These are phyloP conservation scores for Erodium maritimum DNA, from an alignment of 345 rosid species.

Conservation along the genomic window DNA sequence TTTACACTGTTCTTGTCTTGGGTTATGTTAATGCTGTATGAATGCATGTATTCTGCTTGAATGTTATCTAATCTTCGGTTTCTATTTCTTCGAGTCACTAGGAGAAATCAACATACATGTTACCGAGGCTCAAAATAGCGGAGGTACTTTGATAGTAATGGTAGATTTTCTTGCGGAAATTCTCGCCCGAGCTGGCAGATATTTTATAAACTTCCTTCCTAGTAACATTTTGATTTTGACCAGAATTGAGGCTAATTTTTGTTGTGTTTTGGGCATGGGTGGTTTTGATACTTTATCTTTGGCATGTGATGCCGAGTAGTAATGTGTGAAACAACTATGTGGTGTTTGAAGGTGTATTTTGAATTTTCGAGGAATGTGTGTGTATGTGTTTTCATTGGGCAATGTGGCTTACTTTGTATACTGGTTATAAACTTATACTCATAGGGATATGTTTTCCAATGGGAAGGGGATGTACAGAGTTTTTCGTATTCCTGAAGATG, in stretches of 20 bases:
- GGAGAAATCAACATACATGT: conserved; percentile 71
- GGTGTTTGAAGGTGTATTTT: too few species aligned
- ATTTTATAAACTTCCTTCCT: neutral
- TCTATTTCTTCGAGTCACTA: conserved; percentile 61
- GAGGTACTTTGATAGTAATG: conserved; percentile 42
- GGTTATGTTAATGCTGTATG: conserved; percentile 6
- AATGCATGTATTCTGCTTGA: conserved; percentile 5
- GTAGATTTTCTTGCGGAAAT: neutral
- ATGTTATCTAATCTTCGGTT: conserved; percentile 21
- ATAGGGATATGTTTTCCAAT: conserved; percentile 95
- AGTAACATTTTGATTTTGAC: neutral
- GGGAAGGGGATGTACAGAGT: conserved; percentile 93
- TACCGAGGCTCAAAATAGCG: conserved; percentile 67
- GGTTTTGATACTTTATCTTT: too few species aligned
- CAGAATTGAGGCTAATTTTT: neutral
- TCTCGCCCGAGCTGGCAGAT: conserved; percentile 5
- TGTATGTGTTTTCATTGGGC: conserved; percentile 1
- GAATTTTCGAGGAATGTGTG: neutral
- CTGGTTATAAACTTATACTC: conserved; percentile 16
- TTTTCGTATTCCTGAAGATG: conserved; percentile 95
- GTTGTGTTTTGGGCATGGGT: neutral
- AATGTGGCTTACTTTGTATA: conserved; percentile 7
- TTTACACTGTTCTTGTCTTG: conserved; percentile 2
- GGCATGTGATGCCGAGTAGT: too few species aligned
- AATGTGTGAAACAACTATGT: too few species aligned